A percentile compares a stretch with the other conserved stretches of the same genome.
These are phyloP conservation scores for Lentinula aciculospora DNA, from an alignment of 768 basidiomycete species.

Conservation along the genomic window DNA sequence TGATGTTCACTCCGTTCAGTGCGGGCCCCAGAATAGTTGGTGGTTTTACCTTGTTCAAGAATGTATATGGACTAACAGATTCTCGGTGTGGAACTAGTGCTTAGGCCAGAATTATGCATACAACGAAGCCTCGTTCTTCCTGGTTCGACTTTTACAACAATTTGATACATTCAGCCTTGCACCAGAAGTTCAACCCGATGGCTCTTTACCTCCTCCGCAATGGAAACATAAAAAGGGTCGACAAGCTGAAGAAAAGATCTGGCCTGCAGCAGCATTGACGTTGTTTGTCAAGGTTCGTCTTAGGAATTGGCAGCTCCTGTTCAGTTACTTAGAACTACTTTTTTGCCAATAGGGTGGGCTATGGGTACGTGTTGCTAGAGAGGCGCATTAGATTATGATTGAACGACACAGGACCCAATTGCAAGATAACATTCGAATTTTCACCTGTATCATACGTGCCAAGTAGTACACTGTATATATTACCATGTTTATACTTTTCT, in stretches of 20 bases:
- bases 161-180: conserved; percentile 58
- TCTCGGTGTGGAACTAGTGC: too few species aligned
- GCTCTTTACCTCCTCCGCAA: conserved; percentile 54
- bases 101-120: conserved; percentile 72
- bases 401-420: not conserved
- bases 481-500: not conserved
- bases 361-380: conserved; percentile 1
- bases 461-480: not conserved
- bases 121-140: conserved; percentile 71
- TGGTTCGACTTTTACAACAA: conserved; percentile 60
- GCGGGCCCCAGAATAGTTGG: conserved; percentile 58
- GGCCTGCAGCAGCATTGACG: conserved; percentile 61
- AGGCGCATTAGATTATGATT: not conserved
- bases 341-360: not conserved
- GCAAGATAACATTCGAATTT: too few species aligned
- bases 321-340: not conserved
- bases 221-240: conserved; percentile 48
- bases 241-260: conserved; percentile 51
- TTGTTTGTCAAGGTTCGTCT: conserved; percentile 56
- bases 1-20: conserved; percentile 72
- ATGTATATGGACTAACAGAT: too few species aligned
- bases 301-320: not conserved
- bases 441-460: not conserved
- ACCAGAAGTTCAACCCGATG: conserved; percentile 53
- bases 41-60: too few species aligned